Conservation (phyloP, 768 basidiomycete species). For the Artomyces pyxidatus region DNA sequence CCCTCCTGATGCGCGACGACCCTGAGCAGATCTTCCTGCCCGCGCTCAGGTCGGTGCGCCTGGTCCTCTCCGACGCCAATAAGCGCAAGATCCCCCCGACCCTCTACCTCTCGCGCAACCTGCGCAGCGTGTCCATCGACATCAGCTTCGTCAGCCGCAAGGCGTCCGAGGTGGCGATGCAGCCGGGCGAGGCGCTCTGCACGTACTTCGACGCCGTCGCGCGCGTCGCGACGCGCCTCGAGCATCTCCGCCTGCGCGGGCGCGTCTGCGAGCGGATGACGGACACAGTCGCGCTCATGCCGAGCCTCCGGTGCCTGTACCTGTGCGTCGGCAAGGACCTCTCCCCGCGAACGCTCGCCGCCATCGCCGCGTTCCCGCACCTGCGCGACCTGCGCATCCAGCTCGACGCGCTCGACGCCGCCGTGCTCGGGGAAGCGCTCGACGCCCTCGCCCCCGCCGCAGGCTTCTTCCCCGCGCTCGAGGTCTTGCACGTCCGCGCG, state of each 20-base stretch:
- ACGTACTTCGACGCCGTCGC: constrained; percentile 11
- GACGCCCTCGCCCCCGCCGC: background rate
- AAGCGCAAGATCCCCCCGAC: constrained; percentile 8
- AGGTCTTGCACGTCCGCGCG: constrained; percentile 9
- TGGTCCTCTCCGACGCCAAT: constrained; percentile 4
- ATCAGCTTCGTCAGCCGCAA: constrained; percentile 10
- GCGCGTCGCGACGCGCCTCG: constrained; percentile 6
- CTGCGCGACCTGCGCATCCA: constrained; percentile 15
- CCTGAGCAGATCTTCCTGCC: constrained; percentile 2
- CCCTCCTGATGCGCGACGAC: background rate
- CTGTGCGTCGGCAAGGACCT: constrained; percentile 12
- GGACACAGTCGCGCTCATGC: constrained; percentile 9
- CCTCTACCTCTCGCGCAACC: constrained; percentile 9
- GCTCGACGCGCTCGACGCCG: constrained; percentile 8
- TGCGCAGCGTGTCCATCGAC: constrained; percentile 8
- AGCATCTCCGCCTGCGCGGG: constrained; percentile 11
- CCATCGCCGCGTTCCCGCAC: constrained; percentile 10
- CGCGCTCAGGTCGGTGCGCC: constrained; percentile 7
- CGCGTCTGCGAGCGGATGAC: constrained; percentile 11
- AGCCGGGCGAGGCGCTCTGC: constrained; percentile 5
- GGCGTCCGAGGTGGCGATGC: background rate
- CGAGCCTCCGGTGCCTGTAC: constrained; percentile 10
- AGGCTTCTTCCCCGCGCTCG: constrained; percentile 11
- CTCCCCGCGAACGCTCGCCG: constrained; percentile 13
- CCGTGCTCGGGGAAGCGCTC: constrained; percentile 7